Conservation (phyloP, 495 filamentous ascomycete species). For the Annulohypoxylon maeteangense region DNA sequence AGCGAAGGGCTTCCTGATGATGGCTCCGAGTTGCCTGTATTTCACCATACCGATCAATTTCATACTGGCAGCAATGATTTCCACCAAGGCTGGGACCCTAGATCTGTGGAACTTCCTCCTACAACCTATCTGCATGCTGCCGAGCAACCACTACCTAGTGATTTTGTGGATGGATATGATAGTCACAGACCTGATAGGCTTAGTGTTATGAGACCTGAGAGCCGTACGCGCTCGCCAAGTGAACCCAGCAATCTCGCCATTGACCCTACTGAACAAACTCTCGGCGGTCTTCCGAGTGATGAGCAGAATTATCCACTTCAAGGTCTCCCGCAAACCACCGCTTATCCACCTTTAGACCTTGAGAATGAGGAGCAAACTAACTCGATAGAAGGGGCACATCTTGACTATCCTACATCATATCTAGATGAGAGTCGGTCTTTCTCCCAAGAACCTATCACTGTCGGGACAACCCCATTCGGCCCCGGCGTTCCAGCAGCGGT, state of each 20-base stretch:
- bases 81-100: conserved; percentile 24
- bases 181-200: background rate
- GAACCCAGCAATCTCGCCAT: conserved; percentile 46
- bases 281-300: conserved; percentile 1
- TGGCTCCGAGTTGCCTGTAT: conserved; percentile 18
- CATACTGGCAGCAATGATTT: conserved; percentile 1
- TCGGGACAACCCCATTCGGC: conserved; percentile 15
- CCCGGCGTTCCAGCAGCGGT: background rate
- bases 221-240: conserved; percentile 23
- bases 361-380: conserved; percentile 23
- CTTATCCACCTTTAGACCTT: conserved; percentile 33
- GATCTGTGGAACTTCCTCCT: conserved; percentile 13
- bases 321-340: conserved; percentile 10
- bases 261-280: conserved; percentile 21
- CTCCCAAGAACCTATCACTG: conserved; percentile 21
- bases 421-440: conserved; percentile 17
- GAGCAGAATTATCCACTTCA: conserved; percentile 22
- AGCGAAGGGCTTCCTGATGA: background rate
- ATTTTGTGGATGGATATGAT: conserved; percentile 9
- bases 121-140: conserved; percentile 15
- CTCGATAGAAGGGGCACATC: background rate
- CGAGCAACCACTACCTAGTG: conserved; percentile 2
- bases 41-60: conserved; percentile 10
- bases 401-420: conserved; percentile 33
- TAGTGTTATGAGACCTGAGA: conserved; percentile 1